Conservation (phyloP, 2,329 filamentous ascomycete genomes). For the Huntiella savannae region DNA sequence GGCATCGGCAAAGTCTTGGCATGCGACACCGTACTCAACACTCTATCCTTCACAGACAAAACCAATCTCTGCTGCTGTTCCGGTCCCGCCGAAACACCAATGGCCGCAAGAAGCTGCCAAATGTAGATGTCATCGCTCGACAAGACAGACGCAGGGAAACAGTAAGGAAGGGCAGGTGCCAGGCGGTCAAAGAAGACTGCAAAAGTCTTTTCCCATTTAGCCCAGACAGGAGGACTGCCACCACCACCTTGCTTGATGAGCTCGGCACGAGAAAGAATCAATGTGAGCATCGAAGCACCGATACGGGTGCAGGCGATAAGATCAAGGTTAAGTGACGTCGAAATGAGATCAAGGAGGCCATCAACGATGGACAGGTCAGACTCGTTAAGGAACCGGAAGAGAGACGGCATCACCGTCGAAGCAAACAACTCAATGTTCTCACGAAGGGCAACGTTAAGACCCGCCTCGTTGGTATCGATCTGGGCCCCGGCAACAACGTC, state of each 20-base stretch:
- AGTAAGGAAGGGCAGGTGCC: slow-evolving; percentile 62
- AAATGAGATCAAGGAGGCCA: slow-evolving; percentile 69
- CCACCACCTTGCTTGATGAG: slow-evolving; percentile 68
- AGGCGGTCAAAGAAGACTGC: slow-evolving; percentile 72
- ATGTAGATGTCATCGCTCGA: slow-evolving; percentile 88
- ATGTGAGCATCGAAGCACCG: slow-evolving; percentile 75
- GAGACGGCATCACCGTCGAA: slow-evolving; percentile 67
- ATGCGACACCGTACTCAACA: slow-evolving; percentile 82
- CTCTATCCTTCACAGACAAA: slow-evolving; percentile 88
- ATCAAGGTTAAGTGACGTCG: slow-evolving; percentile 67
- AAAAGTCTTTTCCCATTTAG: slow-evolving; percentile 70
- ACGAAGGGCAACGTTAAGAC: slow-evolving; percentile 54
- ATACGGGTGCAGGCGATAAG: slow-evolving; percentile 72
- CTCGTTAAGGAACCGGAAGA: slow-evolving; percentile 81
- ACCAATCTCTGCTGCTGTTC: slow-evolving; percentile 92
- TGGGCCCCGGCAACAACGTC: slow-evolving; percentile 75
- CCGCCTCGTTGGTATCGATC: slow-evolving; percentile 51
- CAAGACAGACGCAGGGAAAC: slow-evolving; percentile 85
- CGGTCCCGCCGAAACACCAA: slow-evolving; percentile 80
- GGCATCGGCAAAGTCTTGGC: slow-evolving; percentile 78
- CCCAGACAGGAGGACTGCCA: slow-evolving; percentile 53
- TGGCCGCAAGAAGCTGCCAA: slow-evolving; percentile 92
- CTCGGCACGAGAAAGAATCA: slow-evolving; percentile 85
- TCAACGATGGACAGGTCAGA: slow-evolving; percentile 81
- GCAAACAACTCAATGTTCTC: slow-evolving; percentile 89